Evolutionary conservation across 2,329 filamentous ascomycete genomes (phyloP), one percentile per base, ranked within the genome.

Genomic region (Leptographium flavum): DNA sequence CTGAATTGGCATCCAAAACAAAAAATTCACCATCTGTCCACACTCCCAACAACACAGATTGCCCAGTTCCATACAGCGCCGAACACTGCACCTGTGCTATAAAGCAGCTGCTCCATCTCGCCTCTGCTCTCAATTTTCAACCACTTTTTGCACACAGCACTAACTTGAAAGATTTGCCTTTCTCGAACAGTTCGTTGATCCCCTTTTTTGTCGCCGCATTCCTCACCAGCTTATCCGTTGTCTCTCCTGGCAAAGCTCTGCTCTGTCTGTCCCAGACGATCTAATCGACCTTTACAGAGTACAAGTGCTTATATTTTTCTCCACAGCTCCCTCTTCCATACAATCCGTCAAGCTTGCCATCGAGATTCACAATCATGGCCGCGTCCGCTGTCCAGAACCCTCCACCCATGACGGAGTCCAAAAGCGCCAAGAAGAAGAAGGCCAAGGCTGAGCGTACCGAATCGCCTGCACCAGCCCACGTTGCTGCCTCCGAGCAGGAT

Each of bases 341-440:
- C 5, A n/a, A n/a, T n/a, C 33, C 15, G 19, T 19, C 21, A 36
- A 21, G 21, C 33, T 21, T 13, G 5, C 10, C 19, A 11, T 13
- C 21, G 33, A 36, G 17, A 22, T 4, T 36, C 19, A 23, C 35
- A 14, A 35, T 31, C 52, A 83, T 87, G 83, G 73, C 85, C 62
- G 69, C 77, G 45, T 59, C 77, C 53, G 62, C 73, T 51, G 69
- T 76, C 56, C 73, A 77, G 61, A 81, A 81, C 65, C 71, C 81
- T 53, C 69, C 74, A 54, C 66, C 70, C 52, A 70, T 72, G 56
- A 61, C 71, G 55, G 75, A 83, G 53, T 70, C 79, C 55, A 83
- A 83, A 67, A 70, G 74, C 49, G 70, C 76, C 51, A 77, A 73
- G 66, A 83, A 81, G 71, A 83, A 83, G 73, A 78, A 77, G 69